These are phyloP conservation scores for Colletotrichum lupini DNA, from an alignment of 2,329 filamentous ascomycete genomes.

Conservation along the genomic window DNA sequence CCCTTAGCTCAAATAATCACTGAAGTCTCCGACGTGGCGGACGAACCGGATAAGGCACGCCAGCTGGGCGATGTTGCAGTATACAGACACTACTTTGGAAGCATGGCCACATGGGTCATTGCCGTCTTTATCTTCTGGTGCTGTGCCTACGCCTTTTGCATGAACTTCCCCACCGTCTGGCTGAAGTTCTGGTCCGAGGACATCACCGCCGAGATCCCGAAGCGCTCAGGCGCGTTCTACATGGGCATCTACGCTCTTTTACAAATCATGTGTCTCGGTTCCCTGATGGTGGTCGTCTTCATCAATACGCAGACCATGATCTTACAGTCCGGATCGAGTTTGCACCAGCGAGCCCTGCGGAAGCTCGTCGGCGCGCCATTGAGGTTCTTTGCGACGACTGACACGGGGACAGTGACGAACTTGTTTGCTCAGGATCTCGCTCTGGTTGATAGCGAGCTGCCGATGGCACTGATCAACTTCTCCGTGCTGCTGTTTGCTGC, in stretches of 20 bases:
- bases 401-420: constrained; percentile 54
- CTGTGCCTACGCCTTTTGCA: constrained; percentile 41
- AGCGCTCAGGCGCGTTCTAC: constrained; percentile 41
- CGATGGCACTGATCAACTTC: constrained; percentile 46
- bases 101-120: constrained; percentile 37
- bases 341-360: constrained; percentile 47
- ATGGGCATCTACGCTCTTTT: constrained; percentile 46
- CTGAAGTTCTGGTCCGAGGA: constrained; percentile 54
- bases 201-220: constrained; percentile 28
- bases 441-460: constrained; percentile 53
- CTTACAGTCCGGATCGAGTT: constrained; percentile 42
- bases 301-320: constrained; percentile 41
- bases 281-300: constrained; percentile 37
- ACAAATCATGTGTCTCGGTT: constrained; percentile 32
- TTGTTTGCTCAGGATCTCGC: constrained; percentile 58
- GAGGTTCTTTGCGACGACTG: constrained; percentile 53
- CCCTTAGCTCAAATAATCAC: neutral
- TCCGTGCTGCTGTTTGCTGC: constrained; percentile 38
- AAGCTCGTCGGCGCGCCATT: constrained; percentile 52
- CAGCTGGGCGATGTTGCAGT: constrained; percentile 46
- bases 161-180: constrained; percentile 50
- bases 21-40: neutral
- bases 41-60: constrained; percentile 33
- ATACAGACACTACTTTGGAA: constrained; percentile 49
- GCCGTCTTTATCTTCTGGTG: constrained; percentile 38